Percentiles rank a stretch among this genome's conserved stretches.
These are phyloP conservation scores for Hypoxylon sp. DNA, from an alignment of 2,329 filamentous ascomycete species.

Conservation along the genomic window DNA sequence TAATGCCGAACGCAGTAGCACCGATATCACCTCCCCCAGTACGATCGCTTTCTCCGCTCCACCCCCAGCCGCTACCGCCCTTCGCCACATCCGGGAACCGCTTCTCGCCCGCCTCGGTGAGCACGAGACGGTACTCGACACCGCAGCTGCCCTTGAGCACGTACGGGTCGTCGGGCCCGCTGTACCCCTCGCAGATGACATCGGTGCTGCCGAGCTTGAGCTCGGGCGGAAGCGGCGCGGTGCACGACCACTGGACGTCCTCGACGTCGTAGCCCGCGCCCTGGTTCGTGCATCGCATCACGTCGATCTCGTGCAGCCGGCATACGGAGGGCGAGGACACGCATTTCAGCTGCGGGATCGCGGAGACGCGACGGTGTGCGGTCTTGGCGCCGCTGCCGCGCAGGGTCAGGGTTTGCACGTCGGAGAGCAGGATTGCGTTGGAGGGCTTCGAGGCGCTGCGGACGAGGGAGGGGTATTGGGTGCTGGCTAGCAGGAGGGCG, in stretches of 20 bases:
- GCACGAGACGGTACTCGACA: slow-evolving; percentile 82
- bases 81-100: slow-evolving; percentile 68
- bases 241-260: slow-evolving; percentile 92
- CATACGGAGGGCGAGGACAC: slow-evolving; percentile 71
- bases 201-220: slow-evolving; percentile 83
- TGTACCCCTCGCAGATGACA: slow-evolving; percentile 91
- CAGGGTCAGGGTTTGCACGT: slow-evolving; percentile 81
- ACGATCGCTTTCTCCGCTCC: slow-evolving; percentile 31
- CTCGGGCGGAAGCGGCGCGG: slow-evolving; percentile 66
- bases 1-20: slow-evolving; percentile 63
- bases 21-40: slow-evolving; percentile 43
- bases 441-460: slow-evolving; percentile 49
- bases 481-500: slow-evolving; percentile 33
- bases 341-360: slow-evolving; percentile 83
- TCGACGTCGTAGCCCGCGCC: slow-evolving; percentile 80
- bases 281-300: slow-evolving; percentile 89
- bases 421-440: slow-evolving; percentile 65
- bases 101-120: slow-evolving; percentile 79
- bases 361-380: slow-evolving; percentile 75
- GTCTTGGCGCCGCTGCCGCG: slow-evolving; percentile 71
- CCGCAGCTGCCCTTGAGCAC: slow-evolving; percentile 93
- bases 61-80: slow-evolving; percentile 49
- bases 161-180: slow-evolving; percentile 77
- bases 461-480: slow-evolving; percentile 30
- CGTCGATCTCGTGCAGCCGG: slow-evolving; percentile 75